A percentile compares a stretch with the other conserved stretches of the same genome.
phyloP scores from a whole-genome alignment of 2,329 filamentous ascomycete species.

The Neopestalotiopsis sp. region DNA sequence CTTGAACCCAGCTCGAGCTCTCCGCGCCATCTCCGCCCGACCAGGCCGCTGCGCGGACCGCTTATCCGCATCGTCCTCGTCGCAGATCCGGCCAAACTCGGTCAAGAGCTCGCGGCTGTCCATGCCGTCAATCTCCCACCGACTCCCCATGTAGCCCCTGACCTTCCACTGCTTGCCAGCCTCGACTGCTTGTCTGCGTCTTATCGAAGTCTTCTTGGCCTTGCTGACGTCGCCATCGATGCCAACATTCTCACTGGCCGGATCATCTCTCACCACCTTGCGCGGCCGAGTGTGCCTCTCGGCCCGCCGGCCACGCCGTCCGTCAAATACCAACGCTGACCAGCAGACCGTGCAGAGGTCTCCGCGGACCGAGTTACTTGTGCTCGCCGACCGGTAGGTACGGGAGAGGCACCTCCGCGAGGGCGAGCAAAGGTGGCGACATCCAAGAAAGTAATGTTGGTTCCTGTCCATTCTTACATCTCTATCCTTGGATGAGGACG shows the following conservation, averaged over 20 bases:
- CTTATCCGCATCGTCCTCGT: background rate
- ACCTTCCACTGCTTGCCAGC: constrained; percentile 2
- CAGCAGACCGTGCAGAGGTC: background rate
- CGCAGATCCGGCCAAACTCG: background rate
- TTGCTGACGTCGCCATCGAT: background rate
- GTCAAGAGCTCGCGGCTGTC: background rate
- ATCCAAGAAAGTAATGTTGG: background rate
- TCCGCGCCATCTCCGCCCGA: background rate
- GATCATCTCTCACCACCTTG: background rate
- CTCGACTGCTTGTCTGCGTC: background rate
- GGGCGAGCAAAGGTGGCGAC: background rate
- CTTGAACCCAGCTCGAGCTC: background rate
- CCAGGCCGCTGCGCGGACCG: background rate
- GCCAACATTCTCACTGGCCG: background rate
- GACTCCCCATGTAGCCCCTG: background rate
- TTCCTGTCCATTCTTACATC: background rate
- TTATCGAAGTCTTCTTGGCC: background rate
- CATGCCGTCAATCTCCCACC: background rate
- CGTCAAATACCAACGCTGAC: background rate
- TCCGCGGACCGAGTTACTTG: background rate
- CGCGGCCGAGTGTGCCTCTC: background rate
- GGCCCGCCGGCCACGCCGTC: background rate
- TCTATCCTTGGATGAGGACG: background rate
- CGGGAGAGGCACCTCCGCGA: background rate
- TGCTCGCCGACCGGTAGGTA: background rate